These are phyloP conservation scores for Pseudocercospora fuligena DNA, from an alignment of 2,329 filamentous ascomycete species.

Conservation along the genomic window DNA sequence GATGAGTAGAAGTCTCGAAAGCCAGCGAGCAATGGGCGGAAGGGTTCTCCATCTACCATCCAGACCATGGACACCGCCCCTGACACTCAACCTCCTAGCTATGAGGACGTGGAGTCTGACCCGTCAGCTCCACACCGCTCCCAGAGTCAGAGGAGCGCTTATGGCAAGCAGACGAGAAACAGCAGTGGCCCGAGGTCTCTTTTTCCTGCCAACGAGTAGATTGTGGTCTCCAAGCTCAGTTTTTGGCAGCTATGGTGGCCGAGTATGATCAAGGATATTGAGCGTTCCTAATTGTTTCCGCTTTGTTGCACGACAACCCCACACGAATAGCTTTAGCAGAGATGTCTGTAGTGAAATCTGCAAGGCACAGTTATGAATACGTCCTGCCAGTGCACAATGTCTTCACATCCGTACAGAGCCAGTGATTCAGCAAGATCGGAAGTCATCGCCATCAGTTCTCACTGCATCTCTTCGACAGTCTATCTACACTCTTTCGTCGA, in stretches of 20 bases:
- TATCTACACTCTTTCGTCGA: neutral
- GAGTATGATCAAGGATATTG: constrained; percentile 4
- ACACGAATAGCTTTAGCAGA: constrained; percentile 11
- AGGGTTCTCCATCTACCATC: neutral
- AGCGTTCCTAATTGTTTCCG: constrained; percentile 2
- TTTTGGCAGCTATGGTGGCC: constrained; percentile 3
- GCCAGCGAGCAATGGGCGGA: neutral
- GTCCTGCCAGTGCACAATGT: neutral
- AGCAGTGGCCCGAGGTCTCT: constrained; percentile 7
- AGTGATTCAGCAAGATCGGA: neutral
- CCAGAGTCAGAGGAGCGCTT: neutral
- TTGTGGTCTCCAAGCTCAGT: neutral
- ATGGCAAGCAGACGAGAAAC: neutral
- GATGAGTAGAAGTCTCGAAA: constrained; percentile 65
- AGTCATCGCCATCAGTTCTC: neutral
- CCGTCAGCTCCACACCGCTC: neutral
- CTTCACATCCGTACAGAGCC: neutral
- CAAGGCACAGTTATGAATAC: constrained; percentile 2
- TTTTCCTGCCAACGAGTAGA: constrained; percentile 10
- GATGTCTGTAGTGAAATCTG: constrained; percentile 4
- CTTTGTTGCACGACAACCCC: constrained; percentile 4
- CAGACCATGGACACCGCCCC: neutral
- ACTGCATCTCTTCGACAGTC: neutral
- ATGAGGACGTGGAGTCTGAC: neutral
- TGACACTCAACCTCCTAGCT: constrained; percentile 2